Evolutionary conservation across 2,329 filamentous ascomycete species (phyloP).

Genomic region (Sclerotinia glacialis): DNA sequence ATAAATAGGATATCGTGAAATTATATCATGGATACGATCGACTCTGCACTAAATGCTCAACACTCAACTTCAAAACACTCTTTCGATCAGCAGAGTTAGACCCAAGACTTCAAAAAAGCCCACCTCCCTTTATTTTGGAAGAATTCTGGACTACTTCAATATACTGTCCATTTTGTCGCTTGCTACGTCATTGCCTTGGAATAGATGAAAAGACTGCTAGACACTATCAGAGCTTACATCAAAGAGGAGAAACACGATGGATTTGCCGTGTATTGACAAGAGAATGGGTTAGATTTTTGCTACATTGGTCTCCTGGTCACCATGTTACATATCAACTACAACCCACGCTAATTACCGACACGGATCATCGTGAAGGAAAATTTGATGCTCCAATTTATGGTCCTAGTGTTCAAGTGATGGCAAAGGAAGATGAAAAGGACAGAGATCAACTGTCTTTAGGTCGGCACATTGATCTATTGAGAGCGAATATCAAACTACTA

Average conservation of each 20-base stretch:
- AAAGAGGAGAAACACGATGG: not conserved
- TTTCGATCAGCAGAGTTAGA: not conserved
- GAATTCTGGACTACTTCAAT: slow-evolving; percentile 12
- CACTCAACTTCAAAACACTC: not conserved
- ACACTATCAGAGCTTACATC: not conserved
- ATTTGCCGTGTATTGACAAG: not conserved
- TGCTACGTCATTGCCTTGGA: not conserved
- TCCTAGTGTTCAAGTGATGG: not conserved
- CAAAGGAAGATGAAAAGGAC: not conserved
- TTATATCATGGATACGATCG: not conserved
- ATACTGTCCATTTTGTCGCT: slow-evolving; percentile 12
- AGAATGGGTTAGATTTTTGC: not conserved
- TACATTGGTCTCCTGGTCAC: not conserved
- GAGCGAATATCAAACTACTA: not conserved
- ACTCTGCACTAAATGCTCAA: slow-evolving; percentile 6
- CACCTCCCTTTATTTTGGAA: not conserved
- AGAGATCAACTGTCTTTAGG: not conserved
- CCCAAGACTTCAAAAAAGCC: not conserved
- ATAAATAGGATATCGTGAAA: slow-evolving; percentile 10
- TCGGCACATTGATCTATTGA: not conserved
- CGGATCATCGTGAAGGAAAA: not conserved
- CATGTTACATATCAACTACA: slow-evolving; percentile 1
- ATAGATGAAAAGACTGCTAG: not conserved
- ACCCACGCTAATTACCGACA: not conserved
- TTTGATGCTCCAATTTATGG: not conserved